A percentile compares a stretch with the other conserved stretches of the same genome.
phyloP scores from a whole-genome alignment of 345 rosid genomes.

The Boechera divaricarpa region DNA sequence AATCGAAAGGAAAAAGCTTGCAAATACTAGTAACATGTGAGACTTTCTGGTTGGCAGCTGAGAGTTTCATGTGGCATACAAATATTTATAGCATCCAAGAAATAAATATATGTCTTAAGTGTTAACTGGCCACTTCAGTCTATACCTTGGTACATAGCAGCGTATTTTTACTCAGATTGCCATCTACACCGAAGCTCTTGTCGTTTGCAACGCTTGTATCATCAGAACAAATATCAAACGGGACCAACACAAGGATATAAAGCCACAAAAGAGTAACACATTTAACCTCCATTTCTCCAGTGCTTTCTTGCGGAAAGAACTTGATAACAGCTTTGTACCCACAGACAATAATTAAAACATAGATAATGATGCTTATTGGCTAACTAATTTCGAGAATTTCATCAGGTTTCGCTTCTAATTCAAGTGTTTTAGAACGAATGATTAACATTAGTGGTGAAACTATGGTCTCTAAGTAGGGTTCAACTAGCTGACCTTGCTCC shows the following conservation, averaged over 20 bases:
- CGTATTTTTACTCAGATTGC: neutral
- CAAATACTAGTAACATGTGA: slow-evolving; percentile 11
- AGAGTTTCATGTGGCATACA: slow-evolving; percentile 9
- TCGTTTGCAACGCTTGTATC: slow-evolving; percentile 71
- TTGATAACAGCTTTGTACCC: slow-evolving; percentile 85
- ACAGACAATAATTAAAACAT: slow-evolving; percentile 78
- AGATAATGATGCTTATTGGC: slow-evolving; percentile 79
- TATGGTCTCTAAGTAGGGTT: slow-evolving; percentile 84
- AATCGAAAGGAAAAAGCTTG: slow-evolving; percentile 4
- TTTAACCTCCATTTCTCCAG: slow-evolving; percentile 95
- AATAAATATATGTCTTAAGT: neutral
- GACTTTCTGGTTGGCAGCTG: slow-evolving; percentile 26
- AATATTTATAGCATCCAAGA: slow-evolving; percentile 10
- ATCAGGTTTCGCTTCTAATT: slow-evolving; percentile 55
- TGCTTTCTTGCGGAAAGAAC: slow-evolving; percentile 94
- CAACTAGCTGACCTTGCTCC: slow-evolving; percentile 83
- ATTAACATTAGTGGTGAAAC: slow-evolving; percentile 81
- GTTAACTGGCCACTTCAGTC: slow-evolving; percentile 16
- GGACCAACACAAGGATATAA: slow-evolving; percentile 85
- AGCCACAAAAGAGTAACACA: slow-evolving; percentile 93
- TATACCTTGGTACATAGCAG: neutral
- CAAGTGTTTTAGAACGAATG: slow-evolving; percentile 61
- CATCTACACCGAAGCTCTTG: slow-evolving; percentile 46
- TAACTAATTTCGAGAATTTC: slow-evolving; percentile 62
- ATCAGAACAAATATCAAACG: slow-evolving; percentile 89